Evolutionary conservation across 2,329 filamentous ascomycete genomes (phyloP).

Genomic region (Penicillium crustosum): DNA sequence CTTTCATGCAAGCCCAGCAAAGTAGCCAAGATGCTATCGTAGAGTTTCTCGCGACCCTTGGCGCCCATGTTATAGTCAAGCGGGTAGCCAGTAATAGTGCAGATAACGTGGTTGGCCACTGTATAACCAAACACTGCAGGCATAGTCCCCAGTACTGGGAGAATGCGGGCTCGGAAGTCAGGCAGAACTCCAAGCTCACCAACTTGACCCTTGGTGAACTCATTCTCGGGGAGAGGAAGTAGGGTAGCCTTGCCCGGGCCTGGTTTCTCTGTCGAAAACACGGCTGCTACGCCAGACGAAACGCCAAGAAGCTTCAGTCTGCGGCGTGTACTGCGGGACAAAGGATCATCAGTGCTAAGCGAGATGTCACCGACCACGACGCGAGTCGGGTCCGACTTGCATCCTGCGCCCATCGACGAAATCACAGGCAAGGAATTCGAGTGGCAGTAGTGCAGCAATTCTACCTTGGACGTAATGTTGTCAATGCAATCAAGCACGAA

Average conservation of each 20-base stretch:
- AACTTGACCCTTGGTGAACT: conserved; percentile 81
- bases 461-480: conserved; percentile 96
- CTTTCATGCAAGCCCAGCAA: conserved; percentile 80
- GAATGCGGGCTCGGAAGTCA: conserved; percentile 90
- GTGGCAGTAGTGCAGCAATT: conserved; percentile 83
- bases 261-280: conserved; percentile 88
- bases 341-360: conserved; percentile 78
- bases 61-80: conserved; percentile 72
- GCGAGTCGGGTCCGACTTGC: conserved; percentile 81
- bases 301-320: conserved; percentile 75
- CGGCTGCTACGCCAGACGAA: conserved; percentile 80
- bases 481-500: conserved; percentile 98
- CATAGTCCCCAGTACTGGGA: conserved; percentile 95
- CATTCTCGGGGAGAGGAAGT: conserved; percentile 80
- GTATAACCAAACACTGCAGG: conserved; percentile 93
- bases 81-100: conserved; percentile 78
- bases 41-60: conserved; percentile 87
- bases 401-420: conserved; percentile 93
- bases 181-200: conserved; percentile 84
- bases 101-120: conserved; percentile 87
- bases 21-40: conserved; percentile 74
- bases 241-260: conserved; percentile 89
- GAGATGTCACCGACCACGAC: conserved; percentile 92
- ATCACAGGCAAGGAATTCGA: conserved; percentile 77
- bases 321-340: conserved; percentile 80